phyloP scores from a whole-genome alignment of 768 basidiomycete species.

The Lactarius evosmus region DNA sequence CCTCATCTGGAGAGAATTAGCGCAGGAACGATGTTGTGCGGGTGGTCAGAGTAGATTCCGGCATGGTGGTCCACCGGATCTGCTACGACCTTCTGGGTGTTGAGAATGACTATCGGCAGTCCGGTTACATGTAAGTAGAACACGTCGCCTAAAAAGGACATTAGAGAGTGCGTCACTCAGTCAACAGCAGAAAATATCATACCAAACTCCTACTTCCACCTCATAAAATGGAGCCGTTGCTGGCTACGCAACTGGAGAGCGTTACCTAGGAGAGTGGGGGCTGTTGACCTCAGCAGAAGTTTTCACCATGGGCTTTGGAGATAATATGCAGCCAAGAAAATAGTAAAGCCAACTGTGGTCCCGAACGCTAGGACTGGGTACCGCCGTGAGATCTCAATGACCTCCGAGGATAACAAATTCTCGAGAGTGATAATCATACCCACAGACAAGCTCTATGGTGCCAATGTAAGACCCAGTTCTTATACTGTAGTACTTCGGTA shows the following conservation, averaged over 20 bases:
- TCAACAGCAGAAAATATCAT: neutral
- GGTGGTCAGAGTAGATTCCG: constrained; percentile 23
- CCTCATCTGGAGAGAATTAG: constrained; percentile 23
- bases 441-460: too few species aligned
- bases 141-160: constrained; percentile 18
- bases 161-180: constrained; percentile 9
- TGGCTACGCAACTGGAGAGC: constrained; percentile 18
- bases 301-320: constrained; percentile 24
- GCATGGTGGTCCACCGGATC: constrained; percentile 30
- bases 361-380: constrained; percentile 1
- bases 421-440: neutral
- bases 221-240: constrained; percentile 22
- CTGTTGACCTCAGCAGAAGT: constrained; percentile 20
- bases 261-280: constrained; percentile 20
- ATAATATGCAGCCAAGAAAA: constrained; percentile 13
- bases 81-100: constrained; percentile 28
- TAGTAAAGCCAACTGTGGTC: neutral
- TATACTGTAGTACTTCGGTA: too few species aligned
- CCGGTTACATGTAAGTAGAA: constrained; percentile 26
- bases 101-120: constrained; percentile 29
- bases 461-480: too few species aligned
- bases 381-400: neutral
- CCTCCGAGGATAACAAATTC: neutral
- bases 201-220: constrained; percentile 21
- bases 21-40: constrained; percentile 21